Evolutionary conservation across 192 early-diverging fungal genomes (phyloP), one percentile per base, ranked within the genome.

Genomic region (Backusella morwellensis): DNA sequence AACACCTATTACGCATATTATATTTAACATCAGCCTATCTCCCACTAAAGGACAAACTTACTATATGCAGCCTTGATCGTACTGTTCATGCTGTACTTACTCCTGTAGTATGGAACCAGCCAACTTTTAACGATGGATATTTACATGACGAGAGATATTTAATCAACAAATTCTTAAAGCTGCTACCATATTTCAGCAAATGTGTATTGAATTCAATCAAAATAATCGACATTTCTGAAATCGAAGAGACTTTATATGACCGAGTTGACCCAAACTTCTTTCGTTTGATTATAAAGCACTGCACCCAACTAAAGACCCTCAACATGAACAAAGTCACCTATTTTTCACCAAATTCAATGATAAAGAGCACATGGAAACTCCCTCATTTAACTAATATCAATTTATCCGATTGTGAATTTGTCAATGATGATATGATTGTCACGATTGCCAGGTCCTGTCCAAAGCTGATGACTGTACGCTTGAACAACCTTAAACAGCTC

Each of bases 341-440:
- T 42, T 70, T 70, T n/a, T 40, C 21, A 26, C 23, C 40, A 44
- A 26, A 8, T 21, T 70, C 36, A 4, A 36, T 23, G 35, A 44
- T 23, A 23, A 23, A 40, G 12, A 8, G 12, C 11, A 36, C 23
- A 6, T 70, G 69, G 69, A 42, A 40, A 23, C 23, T 70, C 26
- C 69, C 9, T 21, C 21, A 40, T 0, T 42, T 70, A 26, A 40
- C 69, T 11, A 4, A 23, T 14, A 5, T 70, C 35, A 38, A 70
- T 70, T 70, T 70, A 70, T 70, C 69, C 14, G 23, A 42, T 23
- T 70, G 69, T 2, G 35, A 26, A 9, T 38, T 40, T 26, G 69
- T 70, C 14, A 70, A 35, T 23, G 69, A 70, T 42, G 69, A 70
- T 12, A 42, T 70, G 69, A 42, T 70, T 42, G 40, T 70, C 21